Conservation (phyloP, 805 yeast genomes). For the Candida ficus region DNA sequence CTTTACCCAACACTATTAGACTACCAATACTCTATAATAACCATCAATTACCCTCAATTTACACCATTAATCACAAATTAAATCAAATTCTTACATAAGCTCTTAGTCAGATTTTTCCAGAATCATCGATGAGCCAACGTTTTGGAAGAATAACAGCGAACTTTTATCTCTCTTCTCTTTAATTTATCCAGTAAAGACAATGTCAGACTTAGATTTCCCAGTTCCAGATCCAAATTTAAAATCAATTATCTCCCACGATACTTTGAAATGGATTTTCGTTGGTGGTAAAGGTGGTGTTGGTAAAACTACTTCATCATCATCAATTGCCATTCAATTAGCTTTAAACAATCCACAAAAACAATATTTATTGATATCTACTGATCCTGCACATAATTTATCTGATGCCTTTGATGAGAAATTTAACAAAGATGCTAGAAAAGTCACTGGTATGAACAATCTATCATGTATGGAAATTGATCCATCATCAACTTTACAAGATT, state of each 20-base stretch:
- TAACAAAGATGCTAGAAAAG: constrained; percentile 93
- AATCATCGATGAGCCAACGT: neutral
- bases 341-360: constrained; percentile 71
- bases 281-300: constrained; percentile 99
- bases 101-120: neutral
- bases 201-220: constrained; percentile 24
- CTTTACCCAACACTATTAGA: no score
- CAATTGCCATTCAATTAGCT: constrained; percentile 92
- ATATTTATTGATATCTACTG: constrained; percentile 88
- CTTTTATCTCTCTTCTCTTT: no score
- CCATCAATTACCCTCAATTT: no score
- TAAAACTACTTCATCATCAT: constrained; percentile 94
- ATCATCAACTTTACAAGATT: constrained; percentile 85
- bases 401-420: constrained; percentile 99
- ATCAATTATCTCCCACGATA: constrained; percentile 58
- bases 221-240: constrained; percentile 60
- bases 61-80: no score
- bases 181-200: constrained; percentile 1
- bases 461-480: constrained; percentile 99
- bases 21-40: no score
- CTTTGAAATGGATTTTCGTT: constrained; percentile 93
- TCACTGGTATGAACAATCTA: constrained; percentile 81
- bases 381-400: constrained; percentile 96
- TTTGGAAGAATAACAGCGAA: no score
- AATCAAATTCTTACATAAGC: no score